phyloP scores from a whole-genome alignment of 2,329 filamentous ascomycete genomes.

The Xylaria polymorpha region DNA sequence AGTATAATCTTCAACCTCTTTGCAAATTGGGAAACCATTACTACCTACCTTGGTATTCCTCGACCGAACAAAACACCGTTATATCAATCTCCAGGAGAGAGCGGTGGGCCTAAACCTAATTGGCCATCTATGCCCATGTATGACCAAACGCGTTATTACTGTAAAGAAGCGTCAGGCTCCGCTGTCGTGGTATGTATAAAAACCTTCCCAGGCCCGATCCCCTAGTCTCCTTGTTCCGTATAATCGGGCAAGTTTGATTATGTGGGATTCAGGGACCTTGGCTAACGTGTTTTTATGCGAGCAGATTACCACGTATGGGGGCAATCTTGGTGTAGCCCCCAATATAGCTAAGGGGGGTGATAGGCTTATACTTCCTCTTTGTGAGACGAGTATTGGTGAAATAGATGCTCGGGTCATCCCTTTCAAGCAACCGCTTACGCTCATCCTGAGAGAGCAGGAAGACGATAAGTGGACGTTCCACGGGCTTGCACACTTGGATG shows the following conservation, averaged over 20 bases:
- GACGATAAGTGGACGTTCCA: constrained; percentile 1
- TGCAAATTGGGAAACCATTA: neutral
- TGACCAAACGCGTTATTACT: constrained; percentile 10
- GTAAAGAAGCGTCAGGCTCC: neutral
- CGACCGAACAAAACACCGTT: neutral
- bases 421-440: constrained; percentile 1
- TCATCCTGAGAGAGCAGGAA: constrained; percentile 8
- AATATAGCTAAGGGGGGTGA: neutral
- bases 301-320: neutral
- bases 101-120: too few relatives aligned
- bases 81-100: neutral
- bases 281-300: too few relatives aligned
- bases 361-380: constrained; percentile 11
- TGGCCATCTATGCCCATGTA: neutral
- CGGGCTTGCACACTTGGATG: constrained; percentile 6
- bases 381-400: neutral
- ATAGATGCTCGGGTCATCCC: constrained; percentile 6
- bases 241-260: too few relatives aligned
- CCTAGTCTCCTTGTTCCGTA: too few relatives aligned
- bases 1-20: neutral
- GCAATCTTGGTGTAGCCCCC: constrained; percentile 5
- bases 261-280: too few relatives aligned
- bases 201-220: too few relatives aligned
- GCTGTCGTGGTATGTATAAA: neutral
- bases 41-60: neutral